A percentile compares a stretch with the other conserved stretches of the same genome.
These are phyloP conservation scores for Cladosporium cucumerinum DNA, from an alignment of 2,329 filamentous ascomycete genomes.

Conservation along the genomic window DNA sequence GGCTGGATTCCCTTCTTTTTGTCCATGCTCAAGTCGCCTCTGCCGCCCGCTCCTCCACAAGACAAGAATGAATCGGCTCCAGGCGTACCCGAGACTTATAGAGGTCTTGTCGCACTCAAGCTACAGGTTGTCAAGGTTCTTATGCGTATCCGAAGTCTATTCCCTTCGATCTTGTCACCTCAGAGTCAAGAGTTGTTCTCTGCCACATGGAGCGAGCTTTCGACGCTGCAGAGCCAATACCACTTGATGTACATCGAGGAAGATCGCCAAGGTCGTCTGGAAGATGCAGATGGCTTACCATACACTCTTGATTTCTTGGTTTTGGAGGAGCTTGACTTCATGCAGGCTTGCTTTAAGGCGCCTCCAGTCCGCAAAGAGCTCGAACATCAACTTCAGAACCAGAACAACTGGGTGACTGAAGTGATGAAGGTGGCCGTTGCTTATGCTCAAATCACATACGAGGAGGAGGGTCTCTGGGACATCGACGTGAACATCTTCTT, in stretches of 20 bases:
- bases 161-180: slow-evolving; percentile 74
- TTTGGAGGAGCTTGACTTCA: slow-evolving; percentile 89
- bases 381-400: slow-evolving; percentile 66
- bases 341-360: slow-evolving; percentile 86
- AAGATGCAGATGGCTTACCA: slow-evolving; percentile 86
- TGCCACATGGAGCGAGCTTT: slow-evolving; percentile 84
- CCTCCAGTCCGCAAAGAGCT: slow-evolving; percentile 85
- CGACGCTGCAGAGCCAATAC: slow-evolving; percentile 67
- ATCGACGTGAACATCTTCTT: slow-evolving; percentile 94
- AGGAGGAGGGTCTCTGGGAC: slow-evolving; percentile 94
- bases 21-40: slow-evolving; percentile 67
- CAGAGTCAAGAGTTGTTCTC: slow-evolving; percentile 82
- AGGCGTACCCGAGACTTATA: slow-evolving; percentile 64
- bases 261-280: slow-evolving; percentile 80
- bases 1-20: slow-evolving; percentile 91
- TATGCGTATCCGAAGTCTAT: slow-evolving; percentile 81
- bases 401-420: slow-evolving; percentile 75
- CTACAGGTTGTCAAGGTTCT: slow-evolving; percentile 87
- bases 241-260: slow-evolving; percentile 80
- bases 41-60: slow-evolving; percentile 60
- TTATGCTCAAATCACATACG: slow-evolving; percentile 84
- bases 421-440: slow-evolving; percentile 80
- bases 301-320: slow-evolving; percentile 93
- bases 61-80: slow-evolving; percentile 60
- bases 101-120: slow-evolving; percentile 81